phyloP scores from a whole-genome alignment of 176 grass and related monocot genomes.

The bread wheat (Triticum aestivum) region DNA sequence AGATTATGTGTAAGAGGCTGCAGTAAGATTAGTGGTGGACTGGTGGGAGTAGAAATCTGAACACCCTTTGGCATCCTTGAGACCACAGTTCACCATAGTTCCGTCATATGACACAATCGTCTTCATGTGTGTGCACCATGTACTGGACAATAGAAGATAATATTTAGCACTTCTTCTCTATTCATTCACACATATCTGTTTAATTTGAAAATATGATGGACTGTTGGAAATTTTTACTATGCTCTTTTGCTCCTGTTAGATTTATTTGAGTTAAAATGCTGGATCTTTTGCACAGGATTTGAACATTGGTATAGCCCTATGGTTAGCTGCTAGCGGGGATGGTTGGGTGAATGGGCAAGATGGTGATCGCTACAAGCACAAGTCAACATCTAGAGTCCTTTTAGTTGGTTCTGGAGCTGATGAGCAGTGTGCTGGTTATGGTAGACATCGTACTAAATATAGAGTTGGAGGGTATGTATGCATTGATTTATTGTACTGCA shows the following conservation, averaged over 20 bases:
- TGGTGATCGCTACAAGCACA: slow-evolving; percentile 55
- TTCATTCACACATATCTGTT: background rate
- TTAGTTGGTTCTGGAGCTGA: slow-evolving; percentile 94
- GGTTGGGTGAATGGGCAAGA: slow-evolving; percentile 82
- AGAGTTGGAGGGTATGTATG: slow-evolving; percentile 78
- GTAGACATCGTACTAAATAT: slow-evolving; percentile 84
- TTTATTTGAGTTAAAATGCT: slow-evolving; percentile 12
- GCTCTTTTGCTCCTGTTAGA: background rate
- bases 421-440: slow-evolving; percentile 97
- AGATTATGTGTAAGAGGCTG: background rate
- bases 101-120: background rate
- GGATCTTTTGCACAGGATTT: slow-evolving; percentile 60
- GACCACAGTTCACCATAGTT: background rate
- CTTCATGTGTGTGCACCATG: background rate
- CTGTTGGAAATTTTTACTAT: background rate
- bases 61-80: background rate
- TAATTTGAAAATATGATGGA: background rate
- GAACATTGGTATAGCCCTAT: slow-evolving; percentile 90
- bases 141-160: background rate
- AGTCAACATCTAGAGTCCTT: slow-evolving; percentile 68
- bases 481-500: slow-evolving; percentile 19
- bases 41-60: background rate
- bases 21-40: background rate
- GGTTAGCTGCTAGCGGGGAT: slow-evolving; percentile 87
- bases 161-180: background rate